Conservation (phyloP, 2,329 filamentous ascomycete genomes). For the Fonsecaea pugnacius region DNA sequence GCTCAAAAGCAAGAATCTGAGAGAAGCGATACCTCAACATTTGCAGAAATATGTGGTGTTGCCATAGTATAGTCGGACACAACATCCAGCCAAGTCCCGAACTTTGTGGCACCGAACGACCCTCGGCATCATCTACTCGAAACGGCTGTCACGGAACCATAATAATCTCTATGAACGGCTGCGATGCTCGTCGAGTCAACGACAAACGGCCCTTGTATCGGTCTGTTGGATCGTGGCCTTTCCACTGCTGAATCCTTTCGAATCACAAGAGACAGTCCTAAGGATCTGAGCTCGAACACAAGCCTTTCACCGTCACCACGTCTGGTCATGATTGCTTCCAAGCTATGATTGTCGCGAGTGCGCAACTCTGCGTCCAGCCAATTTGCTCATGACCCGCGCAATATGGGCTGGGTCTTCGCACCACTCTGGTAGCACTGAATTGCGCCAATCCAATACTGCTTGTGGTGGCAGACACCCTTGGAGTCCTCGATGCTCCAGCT, state of each 20-base stretch:
- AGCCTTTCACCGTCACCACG: background rate
- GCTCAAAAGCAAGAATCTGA: slow-evolving; percentile 82
- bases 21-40: slow-evolving; percentile 79
- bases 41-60: slow-evolving; percentile 93
- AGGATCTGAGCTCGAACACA: background rate
- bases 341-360: background rate
- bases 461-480: slow-evolving; percentile 11
- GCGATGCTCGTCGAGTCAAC: background rate
- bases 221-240: background rate
- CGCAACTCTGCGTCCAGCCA: background rate
- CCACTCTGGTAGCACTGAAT: slow-evolving; percentile 8
- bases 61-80: slow-evolving; percentile 49
- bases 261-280: background rate
- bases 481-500: slow-evolving; percentile 12
- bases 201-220: background rate
- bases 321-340: background rate
- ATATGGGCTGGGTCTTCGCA: background rate
- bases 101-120: background rate
- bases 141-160: background rate
- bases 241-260: background rate
- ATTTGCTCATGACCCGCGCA: background rate
- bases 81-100: background rate
- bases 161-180: background rate
- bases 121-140: background rate
- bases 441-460: slow-evolving; percentile 13